A percentile compares a stretch with the other conserved stretches of the same genome.
These are phyloP conservation scores for Meyerozyma athensensis DNA, from an alignment of 1,139 yeast genomes.

Conservation along the genomic window DNA sequence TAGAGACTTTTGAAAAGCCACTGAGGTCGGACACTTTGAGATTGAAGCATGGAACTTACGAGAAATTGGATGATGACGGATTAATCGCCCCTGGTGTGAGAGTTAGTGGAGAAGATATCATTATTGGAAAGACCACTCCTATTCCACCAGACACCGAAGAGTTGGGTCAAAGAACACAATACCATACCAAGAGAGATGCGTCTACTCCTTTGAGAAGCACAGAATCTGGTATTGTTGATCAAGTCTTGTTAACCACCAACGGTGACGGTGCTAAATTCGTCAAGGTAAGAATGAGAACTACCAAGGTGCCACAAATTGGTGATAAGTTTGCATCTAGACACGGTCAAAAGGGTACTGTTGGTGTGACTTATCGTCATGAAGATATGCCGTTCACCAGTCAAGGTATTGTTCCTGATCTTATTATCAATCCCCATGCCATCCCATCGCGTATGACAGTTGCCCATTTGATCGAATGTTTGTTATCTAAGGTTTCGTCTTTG, in stretches of 20 bases:
- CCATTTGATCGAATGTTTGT: constrained; percentile 94
- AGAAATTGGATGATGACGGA: constrained; percentile 97
- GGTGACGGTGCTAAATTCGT: constrained; percentile 98
- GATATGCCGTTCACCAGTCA: constrained; percentile 98
- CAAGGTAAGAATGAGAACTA: constrained; percentile 97
- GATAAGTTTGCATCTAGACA: constrained; percentile 99
- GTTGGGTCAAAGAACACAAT: constrained; percentile 95
- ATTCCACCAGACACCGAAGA: constrained; percentile 98
- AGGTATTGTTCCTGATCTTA: constrained; percentile 95
- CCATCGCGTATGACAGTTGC: constrained; percentile 99
- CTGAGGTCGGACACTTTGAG: constrained; percentile 90
- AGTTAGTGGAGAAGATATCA: constrained; percentile 97
- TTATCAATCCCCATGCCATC: constrained; percentile 98
- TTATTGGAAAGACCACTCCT: constrained; percentile 97
- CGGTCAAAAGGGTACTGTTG: constrained; percentile 99
- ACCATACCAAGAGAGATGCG: constrained; percentile 97
- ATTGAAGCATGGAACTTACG: constrained; percentile 96
- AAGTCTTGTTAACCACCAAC: constrained; percentile 91
- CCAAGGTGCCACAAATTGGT: constrained; percentile 97
- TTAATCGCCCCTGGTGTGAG: constrained; percentile 97
- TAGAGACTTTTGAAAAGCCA: constrained; percentile 94
- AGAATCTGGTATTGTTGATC: constrained; percentile 97
- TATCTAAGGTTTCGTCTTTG: constrained; percentile 90
- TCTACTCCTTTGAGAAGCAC: constrained; percentile 96
- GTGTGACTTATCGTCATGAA: constrained; percentile 97